Evolutionary conservation across 1,139 yeast species (phyloP), one percentile per base, ranked within the genome.

Genomic region (Yamadazyma atlantica): DNA sequence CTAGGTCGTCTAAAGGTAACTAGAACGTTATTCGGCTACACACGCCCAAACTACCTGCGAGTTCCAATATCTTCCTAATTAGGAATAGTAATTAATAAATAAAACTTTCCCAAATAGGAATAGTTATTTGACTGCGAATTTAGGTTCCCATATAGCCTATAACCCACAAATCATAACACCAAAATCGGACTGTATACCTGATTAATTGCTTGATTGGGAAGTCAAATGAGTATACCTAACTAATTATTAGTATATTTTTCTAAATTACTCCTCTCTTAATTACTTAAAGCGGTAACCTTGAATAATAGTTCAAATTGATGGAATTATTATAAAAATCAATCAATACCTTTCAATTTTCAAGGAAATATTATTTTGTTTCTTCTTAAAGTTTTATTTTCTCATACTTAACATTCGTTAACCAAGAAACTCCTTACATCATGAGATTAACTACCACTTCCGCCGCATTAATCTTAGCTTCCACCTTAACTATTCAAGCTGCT

Each of bases 401-500:
- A 14, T 15, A 9, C 11, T 28, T 28, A 28, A 24, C 34, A 15
- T 24, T 32, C 34, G 21, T 33, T 24, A 11, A 33, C 13, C 12
- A 4, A 24, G n/a, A 15, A 15, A 28, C n/a, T 15, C 22, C 13
- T 16, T 10, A 4, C 10, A 28, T 15, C 8, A 29, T 29, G 32
- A 29, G 19, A 29, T 19, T 29, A 8, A 16, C 23, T 14, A 19
- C 40, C 17, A 22, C 42, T n/a, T 32, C 45, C 33, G 42, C 41
- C 43, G 57, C 73, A 29, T 51, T 66, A 43, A 51, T 57, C 35
- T 55, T 67, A 49, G 69, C 72, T 25, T 52, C 60, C 34, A 44
- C 61, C 37, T 50, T 66, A 17, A 45, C 60, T 8, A 61, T 62
- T 28, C 43, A 54, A 29, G 74, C 73, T 40, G 65, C 69, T 28